Evolutionary conservation across 139 green algal genomes (phyloP).

Genomic region (Spirogloea muscicola): DNA sequence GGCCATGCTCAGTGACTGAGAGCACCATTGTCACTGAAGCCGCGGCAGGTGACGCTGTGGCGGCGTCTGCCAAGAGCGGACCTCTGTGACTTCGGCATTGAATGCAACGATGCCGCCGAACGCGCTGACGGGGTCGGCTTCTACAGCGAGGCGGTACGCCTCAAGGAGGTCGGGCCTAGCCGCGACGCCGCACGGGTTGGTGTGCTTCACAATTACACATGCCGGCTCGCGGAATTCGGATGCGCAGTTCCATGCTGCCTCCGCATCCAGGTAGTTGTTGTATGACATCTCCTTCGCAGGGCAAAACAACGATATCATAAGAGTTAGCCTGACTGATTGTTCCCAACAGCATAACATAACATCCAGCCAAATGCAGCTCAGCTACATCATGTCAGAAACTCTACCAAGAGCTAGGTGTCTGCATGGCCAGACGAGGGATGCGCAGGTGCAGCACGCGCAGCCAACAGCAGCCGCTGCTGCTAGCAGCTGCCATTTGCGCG

Average conservation of each 20-base stretch:
- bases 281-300: slow-evolving; percentile 81
- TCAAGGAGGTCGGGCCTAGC: slow-evolving; percentile 62
- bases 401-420: too few relatives aligned
- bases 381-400: too few relatives aligned
- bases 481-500: too few relatives aligned
- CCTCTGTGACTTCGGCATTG: slow-evolving; percentile 69
- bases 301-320: too few relatives aligned
- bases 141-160: slow-evolving; percentile 88
- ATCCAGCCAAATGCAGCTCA: too few relatives aligned
- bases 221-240: slow-evolving; percentile 75
- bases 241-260: slow-evolving; percentile 68
- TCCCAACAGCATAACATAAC: too few relatives aligned
- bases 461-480: too few relatives aligned
- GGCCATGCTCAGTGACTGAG: not conserved
- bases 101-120: slow-evolving; percentile 99
- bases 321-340: too few relatives aligned
- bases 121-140: slow-evolving; percentile 87
- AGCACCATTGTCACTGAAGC: too few relatives aligned
- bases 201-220: slow-evolving; percentile 99
- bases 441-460: too few relatives aligned
- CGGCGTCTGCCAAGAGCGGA: not conserved
- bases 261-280: slow-evolving; percentile 99
- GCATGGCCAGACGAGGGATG: too few relatives aligned
- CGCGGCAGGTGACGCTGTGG: not conserved
- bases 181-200: slow-evolving; percentile 96